Conservation (phyloP, 441 rosid genomes). For the Aleurites moluccanus region DNA sequence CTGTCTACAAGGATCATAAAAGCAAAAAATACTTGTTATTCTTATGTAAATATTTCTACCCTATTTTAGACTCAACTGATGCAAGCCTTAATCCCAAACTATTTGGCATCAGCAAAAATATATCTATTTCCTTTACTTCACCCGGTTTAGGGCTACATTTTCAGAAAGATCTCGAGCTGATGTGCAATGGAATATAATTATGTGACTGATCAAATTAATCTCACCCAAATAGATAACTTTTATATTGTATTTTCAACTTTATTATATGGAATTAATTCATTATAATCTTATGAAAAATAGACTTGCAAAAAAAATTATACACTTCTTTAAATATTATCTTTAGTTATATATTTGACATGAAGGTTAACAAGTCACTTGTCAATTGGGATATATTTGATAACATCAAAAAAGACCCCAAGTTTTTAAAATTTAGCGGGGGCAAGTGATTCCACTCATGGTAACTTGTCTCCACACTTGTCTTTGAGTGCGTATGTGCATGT, state of each 20-base stretch:
- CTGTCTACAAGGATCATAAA: background rate
- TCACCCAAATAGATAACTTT: background rate
- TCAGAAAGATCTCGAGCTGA: background rate
- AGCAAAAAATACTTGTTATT: background rate
- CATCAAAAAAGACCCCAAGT: background rate
- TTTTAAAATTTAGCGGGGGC: background rate
- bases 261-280: background rate
- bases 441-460: background rate
- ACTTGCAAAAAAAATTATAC: background rate
- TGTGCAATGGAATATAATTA: background rate
- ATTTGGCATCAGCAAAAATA: background rate
- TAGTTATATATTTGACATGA: background rate
- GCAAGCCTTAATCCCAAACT: background rate
- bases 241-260: background rate
- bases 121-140: background rate
- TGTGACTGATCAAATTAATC: background rate
- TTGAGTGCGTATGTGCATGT: background rate
- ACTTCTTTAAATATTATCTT: background rate
- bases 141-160: background rate
- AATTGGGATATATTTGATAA: background rate
- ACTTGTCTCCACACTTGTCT: background rate
- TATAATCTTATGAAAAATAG: background rate
- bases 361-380: background rate
- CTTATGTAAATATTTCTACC: background rate
- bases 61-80: background rate